Conservation (phyloP, 2,329 filamentous ascomycete species). For the Diaporthe nobilis region DNA sequence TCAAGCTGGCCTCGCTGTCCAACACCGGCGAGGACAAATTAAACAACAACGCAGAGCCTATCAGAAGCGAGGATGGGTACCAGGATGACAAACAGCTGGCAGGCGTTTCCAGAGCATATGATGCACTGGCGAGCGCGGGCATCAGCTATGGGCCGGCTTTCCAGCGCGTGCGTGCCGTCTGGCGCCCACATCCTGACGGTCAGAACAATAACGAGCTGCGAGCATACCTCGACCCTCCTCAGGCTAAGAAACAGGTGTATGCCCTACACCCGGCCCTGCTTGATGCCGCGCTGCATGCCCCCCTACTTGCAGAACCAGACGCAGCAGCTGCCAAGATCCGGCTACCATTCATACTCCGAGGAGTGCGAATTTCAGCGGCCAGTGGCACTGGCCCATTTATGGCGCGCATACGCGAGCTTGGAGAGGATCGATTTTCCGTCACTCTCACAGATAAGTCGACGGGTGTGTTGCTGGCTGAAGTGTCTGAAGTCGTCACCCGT, state of each 20-base stretch:
- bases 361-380: background rate
- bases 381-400: background rate
- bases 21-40: too few relatives aligned
- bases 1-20: background rate
- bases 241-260: background rate
- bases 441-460: background rate
- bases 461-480: background rate
- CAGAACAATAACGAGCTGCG: background rate
- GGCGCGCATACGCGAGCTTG: background rate
- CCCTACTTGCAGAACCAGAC: background rate
- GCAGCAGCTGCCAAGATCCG: background rate
- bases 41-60: background rate
- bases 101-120: background rate
- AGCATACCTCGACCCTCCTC: background rate
- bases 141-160: slow-evolving; percentile 10
- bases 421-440: background rate
- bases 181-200: background rate
- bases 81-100: rapidly evolving
- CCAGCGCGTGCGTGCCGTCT: background rate
- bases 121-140: background rate
- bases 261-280: slow-evolving; percentile 5
- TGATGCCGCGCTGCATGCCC: slow-evolving; percentile 1
- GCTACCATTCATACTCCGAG: slow-evolving; percentile 1
- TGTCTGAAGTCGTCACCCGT: slow-evolving; percentile 13
- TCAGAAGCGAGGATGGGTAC: rapidly evolving